A percentile compares a stretch with the other conserved stretches of the same genome.
phyloP scores from a whole-genome alignment of 164 flowering plant genomes.

The Vitis labrusca region DNA sequence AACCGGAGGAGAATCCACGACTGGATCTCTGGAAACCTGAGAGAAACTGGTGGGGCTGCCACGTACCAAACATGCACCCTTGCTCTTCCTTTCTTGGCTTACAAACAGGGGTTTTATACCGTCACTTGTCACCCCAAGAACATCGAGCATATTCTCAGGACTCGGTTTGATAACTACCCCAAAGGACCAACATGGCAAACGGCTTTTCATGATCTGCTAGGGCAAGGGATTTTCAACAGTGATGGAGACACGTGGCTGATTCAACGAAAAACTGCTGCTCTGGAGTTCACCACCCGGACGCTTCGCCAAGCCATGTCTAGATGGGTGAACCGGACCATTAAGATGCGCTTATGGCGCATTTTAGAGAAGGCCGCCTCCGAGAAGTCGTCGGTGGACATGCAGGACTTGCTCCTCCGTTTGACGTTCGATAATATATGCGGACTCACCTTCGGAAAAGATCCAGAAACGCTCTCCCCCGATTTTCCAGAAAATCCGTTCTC shows the following conservation, averaged over 20 bases:
- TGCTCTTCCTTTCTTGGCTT: constrained; percentile 63
- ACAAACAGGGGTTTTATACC: constrained; percentile 62
- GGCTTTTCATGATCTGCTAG: constrained; percentile 82
- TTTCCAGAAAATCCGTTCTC: constrained; percentile 75
- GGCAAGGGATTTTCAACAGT: constrained; percentile 91
- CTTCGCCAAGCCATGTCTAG: constrained; percentile 90
- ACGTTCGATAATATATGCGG: constrained; percentile 95
- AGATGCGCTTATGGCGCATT: constrained; percentile 65
- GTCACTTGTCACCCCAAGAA: constrained; percentile 86
- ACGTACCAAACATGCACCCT: constrained; percentile 79
- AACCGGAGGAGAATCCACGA: constrained; percentile 75
- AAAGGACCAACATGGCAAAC: constrained; percentile 80
- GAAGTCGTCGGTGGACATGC: constrained; percentile 58
- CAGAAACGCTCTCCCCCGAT: constrained; percentile 67
- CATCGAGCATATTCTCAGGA: constrained; percentile 75
- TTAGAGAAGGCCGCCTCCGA: constrained; percentile 42
- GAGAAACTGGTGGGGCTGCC: constrained; percentile 38
- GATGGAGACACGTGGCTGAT: constrained; percentile 92
- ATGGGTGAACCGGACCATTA: constrained; percentile 86
- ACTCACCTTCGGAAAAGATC: constrained; percentile 82
- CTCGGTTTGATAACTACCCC: constrained; percentile 86
- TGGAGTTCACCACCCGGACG: constrained; percentile 92
- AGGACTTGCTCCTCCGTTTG: constrained; percentile 70
- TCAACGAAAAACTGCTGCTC: constrained; percentile 90
- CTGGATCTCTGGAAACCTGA: constrained; percentile 71